phyloP scores from a whole-genome alignment of 768 basidiomycete species.

The Mrakia gelida region DNA sequence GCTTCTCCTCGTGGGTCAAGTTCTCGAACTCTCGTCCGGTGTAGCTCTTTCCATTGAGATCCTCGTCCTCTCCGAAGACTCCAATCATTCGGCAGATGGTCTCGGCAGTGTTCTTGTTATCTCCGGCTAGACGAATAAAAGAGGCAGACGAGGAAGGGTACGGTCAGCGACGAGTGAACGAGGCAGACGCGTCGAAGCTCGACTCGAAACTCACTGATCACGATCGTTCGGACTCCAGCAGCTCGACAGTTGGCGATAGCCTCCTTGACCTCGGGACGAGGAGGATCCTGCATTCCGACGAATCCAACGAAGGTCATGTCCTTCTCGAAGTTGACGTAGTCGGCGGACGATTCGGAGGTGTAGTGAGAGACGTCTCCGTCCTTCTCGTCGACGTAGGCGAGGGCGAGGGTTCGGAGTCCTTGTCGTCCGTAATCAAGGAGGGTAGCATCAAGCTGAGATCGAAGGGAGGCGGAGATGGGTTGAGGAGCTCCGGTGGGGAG shows the following conservation, averaged over 20 bases:
- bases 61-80: slow-evolving; percentile 79
- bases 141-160: no score
- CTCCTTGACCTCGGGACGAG: slow-evolving; percentile 80
- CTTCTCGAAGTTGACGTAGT: slow-evolving; percentile 86
- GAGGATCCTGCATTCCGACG: slow-evolving; percentile 96
- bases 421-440: slow-evolving; percentile 69
- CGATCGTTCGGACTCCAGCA: slow-evolving; percentile 91
- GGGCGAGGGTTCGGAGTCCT: slow-evolving; percentile 84
- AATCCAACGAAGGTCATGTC: slow-evolving; percentile 90
- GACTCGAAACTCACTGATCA: slow-evolving; percentile 56
- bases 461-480: slow-evolving; percentile 62
- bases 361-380: slow-evolving; percentile 78
- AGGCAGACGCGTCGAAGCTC: no score
- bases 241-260: slow-evolving; percentile 86
- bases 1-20: slow-evolving; percentile 71
- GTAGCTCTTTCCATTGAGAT: slow-evolving; percentile 89
- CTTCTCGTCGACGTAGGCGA: slow-evolving; percentile 75
- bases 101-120: slow-evolving; percentile 70
- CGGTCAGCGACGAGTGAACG: no score
- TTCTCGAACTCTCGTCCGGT: slow-evolving; percentile 88
- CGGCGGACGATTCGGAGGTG: slow-evolving; percentile 66
- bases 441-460: slow-evolving; percentile 58
- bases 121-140: slow-evolving; percentile 42
- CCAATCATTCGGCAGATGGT: slow-evolving; percentile 95
- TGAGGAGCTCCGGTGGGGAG: slow-evolving; percentile 57